These are phyloP conservation scores for Licmophora abbreviata DNA, from an alignment of 108 stramenopile genomes.

Conservation along the genomic window DNA sequence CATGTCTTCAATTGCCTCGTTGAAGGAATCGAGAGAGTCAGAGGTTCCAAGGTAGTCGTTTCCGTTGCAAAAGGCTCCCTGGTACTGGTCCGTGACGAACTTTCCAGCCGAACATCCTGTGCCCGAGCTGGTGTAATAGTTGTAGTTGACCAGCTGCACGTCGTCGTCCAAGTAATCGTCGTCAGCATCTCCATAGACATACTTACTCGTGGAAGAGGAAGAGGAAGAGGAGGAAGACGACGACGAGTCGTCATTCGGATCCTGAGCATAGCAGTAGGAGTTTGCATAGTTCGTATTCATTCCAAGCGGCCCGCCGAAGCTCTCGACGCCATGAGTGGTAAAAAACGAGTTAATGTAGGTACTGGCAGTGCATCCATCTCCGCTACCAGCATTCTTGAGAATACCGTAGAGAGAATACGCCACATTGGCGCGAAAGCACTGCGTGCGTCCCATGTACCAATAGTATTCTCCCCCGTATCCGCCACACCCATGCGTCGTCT, in stretches of 20 bases:
- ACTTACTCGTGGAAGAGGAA: too few species aligned
- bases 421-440: conserved; percentile 40
- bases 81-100: conserved; percentile 21
- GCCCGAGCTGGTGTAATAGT: conserved; percentile 8
- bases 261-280: conserved; percentile 4
- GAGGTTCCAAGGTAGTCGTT: conserved; percentile 14
- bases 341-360: conserved; percentile 57
- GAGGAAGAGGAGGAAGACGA: too few species aligned
- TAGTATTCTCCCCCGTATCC: not conserved
- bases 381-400: conserved; percentile 15
- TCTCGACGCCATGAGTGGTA: conserved; percentile 36
- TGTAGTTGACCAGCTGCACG: conserved; percentile 8
- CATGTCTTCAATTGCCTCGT: conserved; percentile 10
- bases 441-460: conserved; percentile 53
- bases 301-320: conserved; percentile 16
- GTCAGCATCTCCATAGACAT: not conserved
- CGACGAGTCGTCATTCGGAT: not conserved
- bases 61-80: conserved; percentile 26
- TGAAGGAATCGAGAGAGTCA: conserved; percentile 18
- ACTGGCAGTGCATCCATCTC: conserved; percentile 14
- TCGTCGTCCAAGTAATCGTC: conserved; percentile 22
- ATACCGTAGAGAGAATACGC: conserved; percentile 49
- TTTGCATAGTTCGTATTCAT: conserved; percentile 2
- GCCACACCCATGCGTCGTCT: not conserved
- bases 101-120: conserved; percentile 32